phyloP scores from a whole-genome alignment of 2,329 filamentous ascomycete genomes.

The Xylaria hypoxylon region DNA sequence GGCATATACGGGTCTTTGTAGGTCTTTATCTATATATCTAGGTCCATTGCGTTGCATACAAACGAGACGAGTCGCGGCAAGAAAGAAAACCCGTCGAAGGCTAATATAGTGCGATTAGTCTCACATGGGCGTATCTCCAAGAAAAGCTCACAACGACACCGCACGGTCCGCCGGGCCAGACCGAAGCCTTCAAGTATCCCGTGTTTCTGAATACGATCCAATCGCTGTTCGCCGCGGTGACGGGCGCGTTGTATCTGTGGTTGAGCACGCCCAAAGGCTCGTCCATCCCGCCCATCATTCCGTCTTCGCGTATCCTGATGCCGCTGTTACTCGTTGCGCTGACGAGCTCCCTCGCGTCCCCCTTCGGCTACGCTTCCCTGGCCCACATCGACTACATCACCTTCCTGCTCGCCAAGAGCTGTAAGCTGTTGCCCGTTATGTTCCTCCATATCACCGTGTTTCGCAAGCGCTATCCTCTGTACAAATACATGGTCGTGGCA shows the following conservation, averaged over 20 bases:
- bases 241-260: conserved; percentile 83
- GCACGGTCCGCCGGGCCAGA: conserved; percentile 73
- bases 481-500: conserved; percentile 95
- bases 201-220: conserved; percentile 97
- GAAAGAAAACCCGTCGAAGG: neutral
- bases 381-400: conserved; percentile 98
- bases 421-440: conserved; percentile 99
- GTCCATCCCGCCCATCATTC: conserved; percentile 76
- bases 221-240: conserved; percentile 85
- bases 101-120: conserved; percentile 59
- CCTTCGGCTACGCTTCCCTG: conserved; percentile 93
- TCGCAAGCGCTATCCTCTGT: conserved; percentile 86
- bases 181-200: conserved; percentile 89
- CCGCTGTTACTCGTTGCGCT: conserved; percentile 88
- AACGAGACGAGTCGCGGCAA: neutral
- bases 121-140: conserved; percentile 96
- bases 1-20: conserved; percentile 99
- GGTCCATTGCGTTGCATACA: neutral
- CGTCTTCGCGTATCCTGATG: conserved; percentile 76
- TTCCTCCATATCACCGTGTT: conserved; percentile 94
- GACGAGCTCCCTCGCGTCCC: conserved; percentile 89
- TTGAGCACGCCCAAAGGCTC: conserved; percentile 67
- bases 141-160: conserved; percentile 95
- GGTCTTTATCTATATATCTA: neutral
- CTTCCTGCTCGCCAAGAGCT: conserved; percentile 96